Evolutionary conservation across 306 rosid species (phyloP).

Genomic region (Cyclanthera cordifolia): DNA sequence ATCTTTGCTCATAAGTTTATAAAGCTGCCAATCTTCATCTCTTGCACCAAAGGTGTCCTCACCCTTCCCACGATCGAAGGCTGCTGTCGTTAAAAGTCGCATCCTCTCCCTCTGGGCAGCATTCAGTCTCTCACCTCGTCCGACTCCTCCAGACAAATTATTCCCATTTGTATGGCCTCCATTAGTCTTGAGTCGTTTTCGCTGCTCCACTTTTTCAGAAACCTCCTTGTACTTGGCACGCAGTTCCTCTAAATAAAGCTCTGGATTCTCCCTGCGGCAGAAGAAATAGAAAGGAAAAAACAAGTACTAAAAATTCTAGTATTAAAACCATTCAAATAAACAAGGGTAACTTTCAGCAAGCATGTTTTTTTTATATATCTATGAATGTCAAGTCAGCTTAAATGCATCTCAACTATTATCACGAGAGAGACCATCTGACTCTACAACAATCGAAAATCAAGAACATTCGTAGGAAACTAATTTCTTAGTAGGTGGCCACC

Average conservation of each 20-base stretch:
- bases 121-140: constrained; percentile 87
- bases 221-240: constrained; percentile 60
- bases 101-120: constrained; percentile 95
- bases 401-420: too few relatives aligned
- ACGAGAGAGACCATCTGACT: too few relatives aligned
- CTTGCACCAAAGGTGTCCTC: constrained; percentile 81
- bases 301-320: background rate
- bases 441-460: too few relatives aligned
- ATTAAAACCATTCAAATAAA: constrained; percentile 13
- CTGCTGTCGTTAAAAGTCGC: constrained; percentile 97
- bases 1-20: constrained; percentile 74
- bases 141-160: constrained; percentile 53
- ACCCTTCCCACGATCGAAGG: constrained; percentile 92
- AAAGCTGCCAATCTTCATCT: constrained; percentile 97
- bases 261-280: constrained; percentile 62
- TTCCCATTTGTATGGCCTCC: constrained; percentile 49
- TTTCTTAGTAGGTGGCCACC: too few relatives aligned
- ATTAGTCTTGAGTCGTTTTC: constrained; percentile 57
- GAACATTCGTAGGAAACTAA: too few relatives aligned
- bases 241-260: constrained; percentile 70
- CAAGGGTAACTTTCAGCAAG: constrained; percentile 12
- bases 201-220: constrained; percentile 59
- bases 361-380: too few relatives aligned
- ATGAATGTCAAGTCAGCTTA: too few relatives aligned
- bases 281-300: background rate